Percentiles rank a stretch among this genome's conserved stretches.
These are phyloP conservation scores for Oxyria digyna DNA, from an alignment of 148 eudicot species.

Conservation along the genomic window DNA sequence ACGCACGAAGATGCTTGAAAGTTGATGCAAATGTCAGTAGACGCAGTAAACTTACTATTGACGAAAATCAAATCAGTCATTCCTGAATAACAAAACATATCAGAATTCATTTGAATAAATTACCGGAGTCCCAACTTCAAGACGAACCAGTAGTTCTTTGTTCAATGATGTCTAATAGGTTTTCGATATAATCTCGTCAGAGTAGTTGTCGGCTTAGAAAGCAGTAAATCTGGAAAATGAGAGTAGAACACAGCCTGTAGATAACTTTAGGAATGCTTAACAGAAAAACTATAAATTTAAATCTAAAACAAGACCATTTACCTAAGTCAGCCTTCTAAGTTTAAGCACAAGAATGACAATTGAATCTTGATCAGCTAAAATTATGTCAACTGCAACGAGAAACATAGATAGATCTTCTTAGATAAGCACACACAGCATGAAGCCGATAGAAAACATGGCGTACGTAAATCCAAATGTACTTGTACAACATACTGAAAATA, in stretches of 20 bases:
- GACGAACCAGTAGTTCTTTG: slow-evolving; percentile 75
- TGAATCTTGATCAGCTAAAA: slow-evolving; percentile 90
- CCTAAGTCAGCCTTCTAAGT: slow-evolving; percentile 61
- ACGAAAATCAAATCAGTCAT: slow-evolving; percentile 88
- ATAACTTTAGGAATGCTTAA: neutral
- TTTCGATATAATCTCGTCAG: slow-evolving; percentile 73
- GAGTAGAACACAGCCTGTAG: slow-evolving; percentile 87
- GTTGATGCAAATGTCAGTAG: slow-evolving; percentile 82
- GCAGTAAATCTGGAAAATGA: slow-evolving; percentile 91
- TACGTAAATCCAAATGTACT: slow-evolving; percentile 71
- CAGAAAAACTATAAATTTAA: neutral
- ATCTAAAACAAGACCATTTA: slow-evolving; percentile 13
- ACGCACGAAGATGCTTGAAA: slow-evolving; percentile 52
- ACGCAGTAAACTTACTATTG: slow-evolving; percentile 88
- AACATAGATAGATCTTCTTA: slow-evolving; percentile 81
- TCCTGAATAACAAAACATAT: slow-evolving; percentile 28
- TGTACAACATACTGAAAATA: slow-evolving; percentile 13
- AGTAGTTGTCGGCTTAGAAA: slow-evolving; percentile 74
- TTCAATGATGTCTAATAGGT: slow-evolving; percentile 79
- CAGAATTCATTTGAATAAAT: neutral
- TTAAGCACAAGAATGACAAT: slow-evolving; percentile 69
- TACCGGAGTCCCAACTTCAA: slow-evolving; percentile 8
- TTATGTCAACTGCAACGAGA: slow-evolving; percentile 78
- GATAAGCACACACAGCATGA: slow-evolving; percentile 94
- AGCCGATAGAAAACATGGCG: slow-evolving; percentile 76